Conservation (phyloP, 441 rosid genomes). For the Melastoma candidum region DNA sequence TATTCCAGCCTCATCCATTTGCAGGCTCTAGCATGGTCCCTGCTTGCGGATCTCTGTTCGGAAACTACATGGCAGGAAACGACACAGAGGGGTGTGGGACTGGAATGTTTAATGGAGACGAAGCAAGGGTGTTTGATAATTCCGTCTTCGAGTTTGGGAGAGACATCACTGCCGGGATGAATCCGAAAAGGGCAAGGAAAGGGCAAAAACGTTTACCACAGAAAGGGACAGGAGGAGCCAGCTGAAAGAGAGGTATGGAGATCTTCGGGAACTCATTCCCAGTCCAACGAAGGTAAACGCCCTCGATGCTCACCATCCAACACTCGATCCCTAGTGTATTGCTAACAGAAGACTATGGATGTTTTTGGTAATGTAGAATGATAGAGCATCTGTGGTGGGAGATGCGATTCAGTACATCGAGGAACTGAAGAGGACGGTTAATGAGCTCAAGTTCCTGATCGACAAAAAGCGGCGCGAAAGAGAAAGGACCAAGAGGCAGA, state of each 20-base stretch:
- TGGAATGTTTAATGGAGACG: too few species aligned
- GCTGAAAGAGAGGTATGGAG: conserved; percentile 43
- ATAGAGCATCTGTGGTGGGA: conserved; percentile 77
- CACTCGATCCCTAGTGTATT: neutral
- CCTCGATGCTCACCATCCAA: too few species aligned
- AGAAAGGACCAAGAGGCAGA: conserved; percentile 49
- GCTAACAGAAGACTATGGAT: too few species aligned
- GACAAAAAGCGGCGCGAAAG: conserved; percentile 63
- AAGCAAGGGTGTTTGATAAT: too few species aligned
- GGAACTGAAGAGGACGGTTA: conserved; percentile 57
- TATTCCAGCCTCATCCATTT: too few species aligned
- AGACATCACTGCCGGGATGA: conserved; percentile 28
- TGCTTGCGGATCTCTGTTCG: too few species aligned
- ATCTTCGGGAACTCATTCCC: conserved; percentile 61
- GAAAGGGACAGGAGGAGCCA: conserved; percentile 71
- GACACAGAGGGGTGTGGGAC: too few species aligned
- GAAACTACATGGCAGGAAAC: too few species aligned
- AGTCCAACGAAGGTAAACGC: conserved; percentile 60
- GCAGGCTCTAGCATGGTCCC: too few species aligned
- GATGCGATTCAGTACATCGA: conserved; percentile 77
- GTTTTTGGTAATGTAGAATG: conserved; percentile 28
- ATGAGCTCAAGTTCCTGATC: conserved; percentile 60
- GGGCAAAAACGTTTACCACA: conserved; percentile 54
- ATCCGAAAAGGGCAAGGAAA: conserved; percentile 38
- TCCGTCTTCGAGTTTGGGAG: conserved; percentile 43